Percentiles rank a stretch among this genome's conserved stretches.
Conservation (phyloP, 768 basidiomycete genomes). For the Trametes gibbosa region DNA sequence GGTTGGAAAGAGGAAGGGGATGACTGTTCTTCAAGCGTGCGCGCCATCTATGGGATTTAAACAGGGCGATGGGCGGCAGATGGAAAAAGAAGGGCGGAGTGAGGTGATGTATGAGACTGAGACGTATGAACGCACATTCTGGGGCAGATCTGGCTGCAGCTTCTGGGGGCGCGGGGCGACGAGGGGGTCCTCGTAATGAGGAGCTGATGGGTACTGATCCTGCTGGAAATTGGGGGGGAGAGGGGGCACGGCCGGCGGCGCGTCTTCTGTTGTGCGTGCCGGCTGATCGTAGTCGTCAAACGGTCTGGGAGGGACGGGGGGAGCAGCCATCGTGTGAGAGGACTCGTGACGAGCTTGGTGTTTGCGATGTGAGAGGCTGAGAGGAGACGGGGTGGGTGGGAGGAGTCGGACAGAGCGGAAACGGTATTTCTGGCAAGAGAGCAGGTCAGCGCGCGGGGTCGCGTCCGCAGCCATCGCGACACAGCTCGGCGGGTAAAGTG, state of each 20-base stretch:
- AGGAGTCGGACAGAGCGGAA: background rate
- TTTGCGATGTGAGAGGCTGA: background rate
- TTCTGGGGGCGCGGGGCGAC: constrained; percentile 67
- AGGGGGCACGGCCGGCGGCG: constrained; percentile 50
- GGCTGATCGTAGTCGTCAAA: constrained; percentile 24
- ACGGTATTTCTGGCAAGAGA: background rate
- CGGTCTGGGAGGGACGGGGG: constrained; percentile 28
- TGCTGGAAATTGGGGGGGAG: constrained; percentile 40
- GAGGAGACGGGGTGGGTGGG: background rate
- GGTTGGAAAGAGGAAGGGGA: constrained; percentile 22
- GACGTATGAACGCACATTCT: constrained; percentile 49
- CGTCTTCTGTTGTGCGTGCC: background rate
- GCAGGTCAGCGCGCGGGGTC: background rate
- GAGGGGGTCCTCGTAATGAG: constrained; percentile 54
- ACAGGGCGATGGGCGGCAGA: constrained; percentile 3
- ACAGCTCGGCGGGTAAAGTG: background rate
- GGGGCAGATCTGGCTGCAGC: constrained; percentile 56
- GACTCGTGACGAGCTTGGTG: background rate
- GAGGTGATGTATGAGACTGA: constrained; percentile 1
- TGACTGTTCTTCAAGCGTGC: constrained; percentile 51
- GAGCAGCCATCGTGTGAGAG: constrained; percentile 17
- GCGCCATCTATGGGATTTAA: constrained; percentile 54
- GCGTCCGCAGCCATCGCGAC: background rate
- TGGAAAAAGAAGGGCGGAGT: constrained; percentile 13
- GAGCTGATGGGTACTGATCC: constrained; percentile 35